phyloP scores from a whole-genome alignment of 2,329 filamentous ascomycete species.

The Harringtonia lauricola region DNA sequence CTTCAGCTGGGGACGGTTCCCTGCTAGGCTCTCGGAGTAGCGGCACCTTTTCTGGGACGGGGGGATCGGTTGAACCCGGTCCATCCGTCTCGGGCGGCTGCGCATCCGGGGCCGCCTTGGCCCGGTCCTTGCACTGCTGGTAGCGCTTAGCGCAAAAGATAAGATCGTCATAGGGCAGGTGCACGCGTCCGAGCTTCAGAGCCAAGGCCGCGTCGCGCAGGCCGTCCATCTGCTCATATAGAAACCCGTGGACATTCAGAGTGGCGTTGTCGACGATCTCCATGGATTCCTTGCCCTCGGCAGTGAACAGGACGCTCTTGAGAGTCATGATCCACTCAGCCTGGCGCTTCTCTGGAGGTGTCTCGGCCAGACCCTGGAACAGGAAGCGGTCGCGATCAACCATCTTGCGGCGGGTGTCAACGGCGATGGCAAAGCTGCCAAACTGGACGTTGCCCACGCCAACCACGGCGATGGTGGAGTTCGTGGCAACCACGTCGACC shows the following conservation, averaged over 20 bases:
- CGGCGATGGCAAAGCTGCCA: slow-evolving; percentile 71
- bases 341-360: slow-evolving; percentile 49
- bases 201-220: slow-evolving; percentile 83
- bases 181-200: slow-evolving; percentile 81
- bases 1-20: neutral
- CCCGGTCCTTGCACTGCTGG: slow-evolving; percentile 30
- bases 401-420: slow-evolving; percentile 86
- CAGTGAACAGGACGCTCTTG: slow-evolving; percentile 79
- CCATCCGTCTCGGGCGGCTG: slow-evolving; percentile 29
- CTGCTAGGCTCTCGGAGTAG: too few species aligned
- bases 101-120: slow-evolving; percentile 12
- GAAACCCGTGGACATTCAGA: slow-evolving; percentile 81
- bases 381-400: slow-evolving; percentile 86
- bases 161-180: slow-evolving; percentile 84
- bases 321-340: slow-evolving; percentile 90
- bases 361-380: slow-evolving; percentile 58
- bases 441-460: slow-evolving; percentile 79
- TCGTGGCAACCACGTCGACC: slow-evolving; percentile 78
- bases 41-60: too few species aligned
- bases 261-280: slow-evolving; percentile 83
- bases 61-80: neutral
- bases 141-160: slow-evolving; percentile 48
- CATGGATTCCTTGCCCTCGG: slow-evolving; percentile 71
- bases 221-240: slow-evolving; percentile 77
- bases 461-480: slow-evolving; percentile 64